Base-by-base conservation (phyloP, 768 basidiomycete species). In the Gelatoporia subvermispora region DNA sequence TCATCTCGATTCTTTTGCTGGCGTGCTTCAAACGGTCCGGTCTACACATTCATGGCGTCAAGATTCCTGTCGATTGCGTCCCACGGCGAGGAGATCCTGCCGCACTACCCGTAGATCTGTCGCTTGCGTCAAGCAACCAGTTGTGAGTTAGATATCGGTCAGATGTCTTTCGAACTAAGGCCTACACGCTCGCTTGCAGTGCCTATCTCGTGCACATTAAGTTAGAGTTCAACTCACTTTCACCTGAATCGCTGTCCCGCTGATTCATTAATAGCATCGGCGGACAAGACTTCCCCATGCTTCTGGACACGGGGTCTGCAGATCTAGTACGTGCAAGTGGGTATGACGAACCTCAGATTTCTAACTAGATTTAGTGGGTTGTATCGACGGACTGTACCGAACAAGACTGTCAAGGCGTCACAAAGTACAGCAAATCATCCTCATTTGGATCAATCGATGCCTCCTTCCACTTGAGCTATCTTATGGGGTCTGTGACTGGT, bases 261-360 rank as follows among this genome's bases (percentile, higher is more conserved):
- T 54, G 35, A 61, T 41, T 10, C 31, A 47, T 44, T 23, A 42
- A 8, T 48, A 77, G 73, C 28, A 62, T 76, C 39, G 74, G 73
- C 40, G 67, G 65, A 3, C 72, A 75, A 57, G 51, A 63, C 35
- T 71, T 80, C 48, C 65, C 66, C 58, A 65, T 73, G 18, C 70
- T 77, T 3, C 63, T 79, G 23, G 79, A 81, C 57, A 81, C 80
- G 8, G 80, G 79, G 41, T 82, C 79, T 3, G 72, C 81, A 1
- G 80, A 81, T 58, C 56, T 82, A 54, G 78, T 78, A 54, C 40
- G 68, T 57, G 28, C 40, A 34, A 42, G 46, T 41, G 43, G 45
- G 34, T 11, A 43, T 36, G 28, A 38, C 16, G 43, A 20, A 21
- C 41, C 43, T 42, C 50, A 43, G 44, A 20, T 20, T 23, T 47